A percentile compares a stretch with the other conserved stretches of the same genome.
Evolutionary conservation across 164 flowering plant genomes (phyloP).

Genomic region (Stephania yunnanensis): DNA sequence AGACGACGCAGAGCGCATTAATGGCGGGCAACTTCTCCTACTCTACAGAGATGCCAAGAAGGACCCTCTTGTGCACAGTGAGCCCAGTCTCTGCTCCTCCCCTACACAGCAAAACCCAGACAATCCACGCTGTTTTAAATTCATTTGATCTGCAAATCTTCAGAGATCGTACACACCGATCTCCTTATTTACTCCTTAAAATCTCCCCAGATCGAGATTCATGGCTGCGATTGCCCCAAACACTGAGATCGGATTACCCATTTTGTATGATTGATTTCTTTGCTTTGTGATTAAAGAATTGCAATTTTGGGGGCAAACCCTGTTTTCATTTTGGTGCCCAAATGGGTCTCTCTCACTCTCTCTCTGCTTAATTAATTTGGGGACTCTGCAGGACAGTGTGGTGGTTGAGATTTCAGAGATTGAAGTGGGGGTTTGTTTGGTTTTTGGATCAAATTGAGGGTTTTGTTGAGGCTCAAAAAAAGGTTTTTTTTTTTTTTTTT

Average conservation of each 20-base stretch:
- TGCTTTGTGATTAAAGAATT: neutral
- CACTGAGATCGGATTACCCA: too few relatives aligned
- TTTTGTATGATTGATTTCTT: too few relatives aligned
- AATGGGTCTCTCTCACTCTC: neutral
- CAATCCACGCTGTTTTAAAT: neutral
- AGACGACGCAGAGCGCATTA: neutral
- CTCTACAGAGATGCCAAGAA: neutral
- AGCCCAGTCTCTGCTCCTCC: slow-evolving; percentile 1
- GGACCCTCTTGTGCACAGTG: neutral
- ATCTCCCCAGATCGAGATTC: neutral
- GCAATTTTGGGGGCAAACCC: neutral
- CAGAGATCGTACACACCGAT: neutral
- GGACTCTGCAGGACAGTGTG: neutral
- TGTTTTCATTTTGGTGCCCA: neutral
- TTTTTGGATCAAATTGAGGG: neutral
- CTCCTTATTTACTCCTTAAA: neutral
- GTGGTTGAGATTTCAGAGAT: neutral
- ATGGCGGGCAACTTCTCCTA: neutral
- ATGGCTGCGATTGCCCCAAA: neutral
- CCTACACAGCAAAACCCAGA: neutral
- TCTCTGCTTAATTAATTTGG: neutral
- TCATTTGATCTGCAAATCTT: neutral
- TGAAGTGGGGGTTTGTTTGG: neutral
- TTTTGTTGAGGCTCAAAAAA: neutral
- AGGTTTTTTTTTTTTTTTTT: neutral